Percentiles rank a stretch among this genome's conserved stretches.
phyloP scores from a whole-genome alignment of 2,329 filamentous ascomycete species.

The Fusarium sacchari region DNA sequence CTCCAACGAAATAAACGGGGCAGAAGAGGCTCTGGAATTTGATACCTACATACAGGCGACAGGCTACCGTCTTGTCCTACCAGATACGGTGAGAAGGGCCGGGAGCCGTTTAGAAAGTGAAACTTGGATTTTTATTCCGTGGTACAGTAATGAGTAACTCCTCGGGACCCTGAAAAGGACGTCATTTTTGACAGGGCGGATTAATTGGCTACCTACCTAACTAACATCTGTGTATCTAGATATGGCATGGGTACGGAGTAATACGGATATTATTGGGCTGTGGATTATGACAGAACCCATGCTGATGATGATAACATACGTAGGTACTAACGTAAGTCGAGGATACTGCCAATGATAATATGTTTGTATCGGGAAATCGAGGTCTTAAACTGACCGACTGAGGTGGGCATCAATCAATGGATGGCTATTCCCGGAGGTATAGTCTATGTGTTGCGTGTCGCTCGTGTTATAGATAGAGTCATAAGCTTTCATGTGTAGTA shows the following conservation, averaged over 20 bases:
- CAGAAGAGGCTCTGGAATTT: neutral
- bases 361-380: neutral
- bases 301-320: neutral
- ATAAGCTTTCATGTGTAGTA: neutral
- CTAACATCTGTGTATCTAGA: neutral
- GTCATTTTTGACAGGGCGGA: constrained; percentile 16
- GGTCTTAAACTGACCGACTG: neutral
- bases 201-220: constrained; percentile 1
- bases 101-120: constrained; percentile 24
- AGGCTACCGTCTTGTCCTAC: constrained; percentile 1
- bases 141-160: too few relatives aligned
- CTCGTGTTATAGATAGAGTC: constrained; percentile 1
- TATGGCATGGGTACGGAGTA: neutral
- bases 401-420: neutral
- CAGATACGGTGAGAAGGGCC: constrained; percentile 15
- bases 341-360: neutral
- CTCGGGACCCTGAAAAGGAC: constrained; percentile 10
- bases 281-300: neutral
- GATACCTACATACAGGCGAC: neutral
- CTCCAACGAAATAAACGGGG: constrained; percentile 9
- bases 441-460: neutral
- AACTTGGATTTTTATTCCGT: constrained; percentile 32
- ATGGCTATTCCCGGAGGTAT: constrained; percentile 9
- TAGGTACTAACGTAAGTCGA: neutral
- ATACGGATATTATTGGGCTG: neutral